Base-by-base conservation (phyloP, 768 basidiomycete species). In the Xanthoconium purpureum region DNA sequence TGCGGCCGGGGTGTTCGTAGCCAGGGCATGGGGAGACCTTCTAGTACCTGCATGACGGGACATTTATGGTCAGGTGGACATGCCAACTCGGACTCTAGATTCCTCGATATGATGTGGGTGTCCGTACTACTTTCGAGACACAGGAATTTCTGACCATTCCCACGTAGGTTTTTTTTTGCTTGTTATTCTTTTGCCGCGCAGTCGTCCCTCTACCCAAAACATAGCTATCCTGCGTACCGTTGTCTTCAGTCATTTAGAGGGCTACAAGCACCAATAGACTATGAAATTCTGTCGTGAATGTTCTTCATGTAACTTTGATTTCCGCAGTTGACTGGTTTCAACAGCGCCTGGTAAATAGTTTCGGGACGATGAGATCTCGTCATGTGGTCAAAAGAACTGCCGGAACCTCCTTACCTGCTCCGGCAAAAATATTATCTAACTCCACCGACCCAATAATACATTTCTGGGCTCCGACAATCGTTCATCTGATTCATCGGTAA, bases 11-110 rank as follows among this genome's bases (percentile, higher is more conserved):
- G 84, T 93, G 54, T 70, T 84, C 43, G 83, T 77, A 14, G 83
- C 86, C 15, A 84, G 89, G 69, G 82, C 82, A 40, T 96, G 88
- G 81, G 91, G 91, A 12, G 88, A 87, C 40, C 68, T 88, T 42
- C 80, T 92, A 75, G 80, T 92, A 8, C 88, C 88, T 43, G 83
- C 81, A 29, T 88, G 51, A 47, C 37, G 17, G 33, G 32, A 18
- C 11, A 28, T 12, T 37, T 40, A 54, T 24, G 35, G 53, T 56
- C 24, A 18, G 35, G 45, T 44, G 44, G 35, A 20, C 8, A 14
- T 39, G 24, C 36, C 39, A 7, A 14, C 44, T 40, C 4, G 15
- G 40, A 38, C 39, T 14, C 6, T 5, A 24, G 30, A 20, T 33
- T 40, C 29, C 33, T 43, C 17, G 5, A 28, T 47, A 6, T n/a